Base-by-base conservation (phyloP, 2,329 filamentous ascomycete genomes). In the Monilinia vaccinii-corymbosi region DNA sequence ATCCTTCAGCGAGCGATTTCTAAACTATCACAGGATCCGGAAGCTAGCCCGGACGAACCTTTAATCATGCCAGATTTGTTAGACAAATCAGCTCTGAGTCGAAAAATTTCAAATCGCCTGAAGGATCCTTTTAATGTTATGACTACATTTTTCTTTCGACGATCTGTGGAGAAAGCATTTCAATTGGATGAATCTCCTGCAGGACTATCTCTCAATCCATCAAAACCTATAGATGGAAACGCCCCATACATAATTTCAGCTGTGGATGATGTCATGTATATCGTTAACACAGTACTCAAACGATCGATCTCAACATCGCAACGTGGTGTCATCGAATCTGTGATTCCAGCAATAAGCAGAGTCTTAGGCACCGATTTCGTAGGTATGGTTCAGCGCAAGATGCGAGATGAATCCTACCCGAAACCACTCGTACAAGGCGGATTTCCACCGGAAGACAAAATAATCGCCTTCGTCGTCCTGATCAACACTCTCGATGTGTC, bases 221-320 rank as follows among this genome's bases (percentile, higher is more conserved):
- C 81, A 69, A 88, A 81, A 69, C 79, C 87, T 4, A 78, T 96
- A 47, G 84, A 87, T 56, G 82, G 86, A 61, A 91, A 91, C 67
- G 83, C 91, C 3, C 94, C 94, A 0, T 95, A 90, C 70, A 96
- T 99, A 68, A 93, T 94, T 47, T 91, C 92, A 2, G 92, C 93
- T 0, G 92, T 99, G 10, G 94, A 99, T 76, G 94, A 97, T 75
- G 91, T 97, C 70, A 97, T 99, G 93, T 99, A 97, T 75, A 97
- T 99, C 68, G 89, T 96, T 71, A 96, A 95, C 71, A 87, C 93
- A 55, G 88, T 97, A 38, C 79, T 97, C 9, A 88, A 95, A 65
- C 87, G 93, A 65, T 89, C 91, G 0, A 78, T 97, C 25, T 87
- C 89, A 0, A 97, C 95, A 0, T 90, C 89, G 2, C 92, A 97